Evolutionary conservation across 2,329 filamentous ascomycete species (phyloP), one percentile per base, ranked within the genome.

Genomic region (Curvularia eragrostidis): DNA sequence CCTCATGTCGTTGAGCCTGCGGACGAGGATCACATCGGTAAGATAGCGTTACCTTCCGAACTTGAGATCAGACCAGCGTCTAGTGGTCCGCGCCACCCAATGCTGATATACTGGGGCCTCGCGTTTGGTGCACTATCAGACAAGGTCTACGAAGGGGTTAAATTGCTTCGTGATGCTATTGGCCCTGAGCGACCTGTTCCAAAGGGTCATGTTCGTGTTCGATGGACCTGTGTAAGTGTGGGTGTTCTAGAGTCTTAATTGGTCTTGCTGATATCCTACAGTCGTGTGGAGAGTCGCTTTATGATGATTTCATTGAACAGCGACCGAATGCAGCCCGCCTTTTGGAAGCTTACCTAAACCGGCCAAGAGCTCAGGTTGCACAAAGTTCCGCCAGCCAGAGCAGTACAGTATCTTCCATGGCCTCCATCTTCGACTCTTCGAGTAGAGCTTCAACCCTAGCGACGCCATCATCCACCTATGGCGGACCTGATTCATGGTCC

Each of bases 281-380:
- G 72, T 64, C 67, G 18, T 77, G 74, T 47, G 75, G 75, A 19
- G 66, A 72, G 23, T 41, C 61, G 2, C 63, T 78, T 6, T 74
- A 77, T 53, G 77, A 79, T 48, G 77, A 79, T 61, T 79, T 75
- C 48, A 62, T 74, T 44, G 77, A 79, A 61, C 58, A 62, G 15
- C 68, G 74, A 26, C 65, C 69, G 5, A 77, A 77, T 18, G 77
- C 77, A 42, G 77, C 77, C 9, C 67, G 73, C 10, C 69, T 75
- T n/a, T 63, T 79, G 0, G 76, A 78, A 68, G 69, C 70, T 1
- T 75, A 71, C 42, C 71, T 79, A 15, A 78, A 78, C 53, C 62
- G 73, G 2, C 73, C 73, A 3, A 61, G 65, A 12, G 58, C 66
- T 6, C 70, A 72, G 28, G 62, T 70, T 13, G 66, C 71, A 5